Evolutionary conservation across 352 stramenopile genomes (phyloP), one percentile per base, ranked within the genome.

Genomic region (Pilasporangium apinafurcum): DNA sequence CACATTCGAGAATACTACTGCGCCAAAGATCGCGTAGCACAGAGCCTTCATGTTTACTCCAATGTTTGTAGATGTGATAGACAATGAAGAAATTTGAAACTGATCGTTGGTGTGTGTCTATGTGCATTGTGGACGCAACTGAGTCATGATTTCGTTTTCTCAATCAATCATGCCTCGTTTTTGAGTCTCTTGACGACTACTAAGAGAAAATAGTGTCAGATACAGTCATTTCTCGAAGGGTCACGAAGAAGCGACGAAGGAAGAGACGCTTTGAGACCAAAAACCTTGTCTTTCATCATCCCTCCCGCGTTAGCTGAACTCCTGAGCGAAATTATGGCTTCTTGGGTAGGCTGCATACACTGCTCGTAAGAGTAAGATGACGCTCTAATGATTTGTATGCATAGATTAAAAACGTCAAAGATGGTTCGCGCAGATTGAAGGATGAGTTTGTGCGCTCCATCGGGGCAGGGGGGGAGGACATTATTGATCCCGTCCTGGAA

Each of bases 371-470:
- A 26, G 27, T 12, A 9, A 36, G 7, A 22, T 39, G 4, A 52
- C 25, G 14, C 9, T 8, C 8, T 44, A 8, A 13, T 42, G 20
- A 22, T n/a, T 37, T 49, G 8, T 35, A 9, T 26, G 20, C 3
- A 27, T 37, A 78, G 65, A 66, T 78, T 63, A 78, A 81, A 62
- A 83, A 83, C 47, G 75, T 89, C 59, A 89, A 89, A 53, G 73
- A 86, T 59, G 73, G 74, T 9, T 86, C 73, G 14, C 69, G 77
- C 31, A 86, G 77, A 24, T 50, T 89, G 48, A 89, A 89, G 46
- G 71, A 89, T 41, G 73, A 86, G 53, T 58, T 89, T 28, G 77
- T 74, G 27, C 61, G 77, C 31, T 71, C 65, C 3, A 80, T 89
- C 28, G 59, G 73, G 13, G 61, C 53, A 12, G 62, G 62, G 9